Base-by-base conservation (phyloP, 495 filamentous ascomycete genomes). In the Pyrenopolyporus hunteri region DNA sequence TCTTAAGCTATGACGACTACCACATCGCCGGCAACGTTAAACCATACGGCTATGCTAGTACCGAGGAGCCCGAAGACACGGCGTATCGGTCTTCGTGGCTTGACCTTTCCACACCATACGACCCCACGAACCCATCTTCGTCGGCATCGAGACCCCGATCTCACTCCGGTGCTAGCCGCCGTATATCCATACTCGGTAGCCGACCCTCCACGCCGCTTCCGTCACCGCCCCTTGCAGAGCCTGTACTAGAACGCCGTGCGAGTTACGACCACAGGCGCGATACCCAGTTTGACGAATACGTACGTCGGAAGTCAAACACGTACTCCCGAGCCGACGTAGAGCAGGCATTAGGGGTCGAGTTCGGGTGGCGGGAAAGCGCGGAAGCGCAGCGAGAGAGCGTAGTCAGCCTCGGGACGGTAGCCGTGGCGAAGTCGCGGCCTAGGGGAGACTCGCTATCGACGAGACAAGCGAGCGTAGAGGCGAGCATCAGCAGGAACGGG, bases 1-100 rank as follows among this genome's bases (percentile, higher is more conserved):
- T 76, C 9, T 59, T 76, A 8, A 68, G 66, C 23, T 79, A 76
- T 45, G 79, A 80, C 28, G 74, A 75, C 26, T 80, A 79, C 57
- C 66, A 74, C 51, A 59, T 75, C 7, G 71, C 72, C n/a, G 52
- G 59, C 14, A 71, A 74, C 64, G 49, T 69, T 25, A 71, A 73
- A 36, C 44, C 50, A n/a, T 75, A 70, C 31, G 67, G 70, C 11
- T 74, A 64, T 47, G 43, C 44, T 26, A 63, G 56, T 50, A 47
- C 58, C 14, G 69, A 69, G 5, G 48, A 69, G 2, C 40, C 47
- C 37, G 60, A 63, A 42, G 66, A 71, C 1, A 50, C 64, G 1
- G 50, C 59, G 4, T 66, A 66, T 26, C 57, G 48, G 1, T 52
- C 66, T 2, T 45, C 61, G 9, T 52, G 53, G 37, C 59, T 61